Evolutionary conservation across 495 filamentous ascomycete species (phyloP).

Genomic region (Daldinia decipiens): DNA sequence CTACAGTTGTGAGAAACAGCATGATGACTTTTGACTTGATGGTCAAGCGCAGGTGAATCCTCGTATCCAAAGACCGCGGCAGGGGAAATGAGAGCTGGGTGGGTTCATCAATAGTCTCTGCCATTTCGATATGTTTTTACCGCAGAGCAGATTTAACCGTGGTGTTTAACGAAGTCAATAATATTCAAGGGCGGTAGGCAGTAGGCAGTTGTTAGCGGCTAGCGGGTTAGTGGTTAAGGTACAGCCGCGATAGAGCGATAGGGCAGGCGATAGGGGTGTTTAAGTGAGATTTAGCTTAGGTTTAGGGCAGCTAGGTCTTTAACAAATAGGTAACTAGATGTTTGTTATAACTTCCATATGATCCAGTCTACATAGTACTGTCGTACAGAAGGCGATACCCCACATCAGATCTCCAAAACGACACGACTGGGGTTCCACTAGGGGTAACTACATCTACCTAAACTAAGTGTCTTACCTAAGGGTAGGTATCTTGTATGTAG

Average conservation of each 20-base stretch:
- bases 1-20: constrained; percentile 79
- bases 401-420: constrained; percentile 8
- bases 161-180: not conserved
- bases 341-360: too few species aligned
- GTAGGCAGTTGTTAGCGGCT: too few species aligned
- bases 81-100: constrained; percentile 81
- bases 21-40: constrained; percentile 71
- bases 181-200: not conserved
- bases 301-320: not conserved
- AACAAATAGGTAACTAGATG: not conserved
- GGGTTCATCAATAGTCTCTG: constrained; percentile 40
- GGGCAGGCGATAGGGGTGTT: not conserved
- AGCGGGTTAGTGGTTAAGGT: not conserved
- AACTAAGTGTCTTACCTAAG: constrained; percentile 6
- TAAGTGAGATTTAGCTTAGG: not conserved
- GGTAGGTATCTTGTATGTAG: not conserved
- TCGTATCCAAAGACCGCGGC: constrained; percentile 78
- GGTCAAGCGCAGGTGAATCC: constrained; percentile 80
- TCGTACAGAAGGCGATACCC: constrained; percentile 19
- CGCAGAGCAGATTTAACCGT: not conserved
- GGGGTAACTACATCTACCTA: not conserved
- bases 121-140: constrained; percentile 36
- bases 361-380: not conserved
- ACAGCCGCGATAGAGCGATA: not conserved
- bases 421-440: constrained; percentile 3